Evolutionary conservation across 192 early-diverging fungal genomes (phyloP).

Genomic region (Coemansia sp.): DNA sequence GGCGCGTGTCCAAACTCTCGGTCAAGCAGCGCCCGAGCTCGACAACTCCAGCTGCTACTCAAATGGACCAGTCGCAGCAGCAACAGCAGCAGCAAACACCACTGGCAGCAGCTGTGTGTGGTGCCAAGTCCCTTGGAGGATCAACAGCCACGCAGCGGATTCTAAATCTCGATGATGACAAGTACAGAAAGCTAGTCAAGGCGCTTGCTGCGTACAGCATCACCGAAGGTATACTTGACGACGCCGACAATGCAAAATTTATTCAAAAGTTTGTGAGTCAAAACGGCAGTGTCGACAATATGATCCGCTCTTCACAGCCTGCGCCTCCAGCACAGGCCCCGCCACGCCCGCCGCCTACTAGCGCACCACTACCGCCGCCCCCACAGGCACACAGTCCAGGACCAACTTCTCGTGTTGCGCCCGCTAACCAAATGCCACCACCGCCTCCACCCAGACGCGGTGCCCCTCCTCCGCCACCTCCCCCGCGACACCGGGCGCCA

Average conservation of each 20-base stretch:
- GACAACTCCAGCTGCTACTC: background rate
- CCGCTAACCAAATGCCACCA: slow-evolving; percentile 12
- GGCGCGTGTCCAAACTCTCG: slow-evolving; percentile 21
- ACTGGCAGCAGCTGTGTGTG: slow-evolving; percentile 1
- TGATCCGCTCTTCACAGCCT: slow-evolving; percentile 46
- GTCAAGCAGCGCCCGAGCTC: slow-evolving; percentile 21
- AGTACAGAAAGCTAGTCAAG: slow-evolving; percentile 72
- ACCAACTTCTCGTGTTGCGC: background rate
- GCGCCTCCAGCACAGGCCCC: slow-evolving; percentile 20
- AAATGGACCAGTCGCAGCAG: slow-evolving; percentile 13
- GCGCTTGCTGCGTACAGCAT: slow-evolving; percentile 69
- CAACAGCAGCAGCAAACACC: slow-evolving; percentile 18
- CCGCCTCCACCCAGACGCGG: slow-evolving; percentile 21
- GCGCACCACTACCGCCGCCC: slow-evolving; percentile 39
- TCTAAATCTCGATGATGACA: slow-evolving; percentile 67
- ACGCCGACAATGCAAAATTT: slow-evolving; percentile 67
- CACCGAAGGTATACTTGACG: slow-evolving; percentile 62
- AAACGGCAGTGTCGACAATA: slow-evolving; percentile 61
- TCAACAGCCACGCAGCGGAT: slow-evolving; percentile 66
- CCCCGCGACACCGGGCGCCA: slow-evolving; percentile 6
- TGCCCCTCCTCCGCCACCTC: slow-evolving; percentile 27
- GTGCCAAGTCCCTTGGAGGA: slow-evolving; percentile 14
- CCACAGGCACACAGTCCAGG: slow-evolving; percentile 13
- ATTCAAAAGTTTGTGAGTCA: slow-evolving; percentile 69
- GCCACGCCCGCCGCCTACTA: slow-evolving; percentile 18